Evolutionary conservation across 2,329 filamentous ascomycete genomes (phyloP), one percentile per base, ranked within the genome.

Genomic region (Trichothecium sympodiale): DNA sequence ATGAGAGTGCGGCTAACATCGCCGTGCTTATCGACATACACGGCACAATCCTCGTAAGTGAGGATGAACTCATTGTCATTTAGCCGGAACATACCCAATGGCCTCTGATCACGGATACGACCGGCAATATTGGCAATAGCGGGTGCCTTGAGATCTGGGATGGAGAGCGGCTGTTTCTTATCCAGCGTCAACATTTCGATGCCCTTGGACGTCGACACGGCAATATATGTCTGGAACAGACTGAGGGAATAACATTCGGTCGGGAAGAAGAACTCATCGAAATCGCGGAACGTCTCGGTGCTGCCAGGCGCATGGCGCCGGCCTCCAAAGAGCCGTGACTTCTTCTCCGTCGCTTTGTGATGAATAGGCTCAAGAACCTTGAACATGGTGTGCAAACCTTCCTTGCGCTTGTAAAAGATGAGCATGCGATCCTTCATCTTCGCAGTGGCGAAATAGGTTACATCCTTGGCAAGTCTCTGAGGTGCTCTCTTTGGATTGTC

Each of bases 251-350:
- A 94, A 57, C 87, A 95, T 54, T 98, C 93, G 3, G 84, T 81
- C 0, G 91, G 91, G 47, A 98, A 88, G 61, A 96, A 98, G 60
- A 98, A 98, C 47, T 96, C 91, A 62, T 98, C 91, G 55, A 88
- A 98, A 53, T 98, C 91, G 43, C 91, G 82, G 77, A 96, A 98
- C 49, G 89, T 89, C 49, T 98, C 91, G 0, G 89, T 95, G 40
- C 74, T 78, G 15, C 86, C 86, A 20, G 71, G 69, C 8, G 73
- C 72, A 10, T 63, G 59, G 40, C 63, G 64, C 14, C 77, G 78
- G 43, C 65, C 60, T 28, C 74, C 69, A 43, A 80, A 79, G 12
- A 80, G 55, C 8, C 85, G 77, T 4, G 77, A 74, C 49, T 80
- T 84, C 64, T 83, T 89, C 52, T 94, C 84, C 0, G 83, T 80